Evolutionary conservation across 129 eudicot species (phyloP), one percentile per base, ranked within the genome.

Genomic region (Solidago caesia): DNA sequence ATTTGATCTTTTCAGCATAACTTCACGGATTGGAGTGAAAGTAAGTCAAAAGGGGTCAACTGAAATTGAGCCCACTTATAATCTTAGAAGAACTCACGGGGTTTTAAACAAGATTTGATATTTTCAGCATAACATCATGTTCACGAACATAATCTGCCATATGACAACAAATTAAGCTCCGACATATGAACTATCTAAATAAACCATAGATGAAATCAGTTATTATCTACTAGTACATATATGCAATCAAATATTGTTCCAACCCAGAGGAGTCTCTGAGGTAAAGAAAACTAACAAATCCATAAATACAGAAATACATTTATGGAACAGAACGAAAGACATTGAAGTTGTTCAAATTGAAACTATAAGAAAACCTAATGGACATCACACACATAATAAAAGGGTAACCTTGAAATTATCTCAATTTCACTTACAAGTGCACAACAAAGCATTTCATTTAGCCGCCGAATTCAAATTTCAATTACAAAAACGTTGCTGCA

Each of bases 1-100:
- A 29, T 42, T 71, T 21, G 72, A 82, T 81, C 87, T 84, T 82
- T 84, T 85, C 52, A 92, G 83, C 98, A 92, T 92, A 64, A 69
- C 75, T 84, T 45, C 4, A 57, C 21, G 67, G 51, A 33, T 55
- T 39, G 44, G 71, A 26, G 26, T 63, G 33, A 49, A 15, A 58
- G 33, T 15, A 8, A 14, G 46, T 13, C 29, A 76, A 4, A 56
- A 21, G 45, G 26, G 57, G 43, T 58, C n/a, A 62, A 39, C 55
- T 39, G 49, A 68, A 39, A 70, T 8, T 14, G 49, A 49, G 48
- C 68, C 63, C 15, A 52, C 25, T 65, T 14, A 41, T 6, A 12
- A n/a, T 1, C 13, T 71, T 41, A 3, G 15, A 42, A 13, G 64
- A 53, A n/a, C 9, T 53, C 13, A 52, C 44, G 4, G 44, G 1